Conservation (phyloP, 371 early-diverging fungal species). For the Thermomucor indicae-seudaticae region DNA sequence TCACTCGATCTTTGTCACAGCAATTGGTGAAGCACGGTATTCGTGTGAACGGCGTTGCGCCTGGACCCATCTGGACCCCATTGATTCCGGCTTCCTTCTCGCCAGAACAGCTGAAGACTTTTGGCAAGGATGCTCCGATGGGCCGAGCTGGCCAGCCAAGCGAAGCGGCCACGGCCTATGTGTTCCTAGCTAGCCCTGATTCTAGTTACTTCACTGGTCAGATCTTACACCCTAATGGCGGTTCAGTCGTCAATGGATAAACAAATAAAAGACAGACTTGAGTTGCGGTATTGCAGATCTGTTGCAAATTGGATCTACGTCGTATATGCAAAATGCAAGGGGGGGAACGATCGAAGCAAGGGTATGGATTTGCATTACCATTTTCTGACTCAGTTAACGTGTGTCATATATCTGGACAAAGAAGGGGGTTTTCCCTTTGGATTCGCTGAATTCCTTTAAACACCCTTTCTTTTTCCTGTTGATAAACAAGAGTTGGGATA, state of each 20-base stretch:
- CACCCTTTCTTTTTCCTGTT: no score
- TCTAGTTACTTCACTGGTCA: constrained; percentile 50
- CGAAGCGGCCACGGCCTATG: constrained; percentile 43
- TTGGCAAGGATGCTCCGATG: constrained; percentile 46
- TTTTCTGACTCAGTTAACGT: no score
- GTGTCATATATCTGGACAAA: no score
- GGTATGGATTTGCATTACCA: no score
- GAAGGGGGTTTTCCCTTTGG: no score
- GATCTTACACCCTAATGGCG: constrained; percentile 49
- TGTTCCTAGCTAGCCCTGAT: constrained; percentile 44
- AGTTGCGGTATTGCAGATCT: no score
- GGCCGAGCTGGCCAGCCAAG: constrained; percentile 50
- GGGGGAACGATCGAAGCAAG: no score
- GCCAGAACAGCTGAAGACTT: constrained; percentile 37
- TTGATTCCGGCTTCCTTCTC: constrained; percentile 48
- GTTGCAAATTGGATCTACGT: no score
- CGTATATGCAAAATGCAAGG: no score
- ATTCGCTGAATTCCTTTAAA: no score
- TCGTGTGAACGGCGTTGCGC: constrained; percentile 49
- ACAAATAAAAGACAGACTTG: no score
- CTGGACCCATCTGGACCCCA: constrained; percentile 52
- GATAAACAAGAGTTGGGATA: no score
- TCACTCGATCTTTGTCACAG: constrained; percentile 38
- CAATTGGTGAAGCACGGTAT: constrained; percentile 41
- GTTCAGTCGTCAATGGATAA: constrained; percentile 8